Evolutionary conservation across 2,329 filamentous ascomycete genomes (phyloP).

Genomic region (Neonectria ditissima): DNA sequence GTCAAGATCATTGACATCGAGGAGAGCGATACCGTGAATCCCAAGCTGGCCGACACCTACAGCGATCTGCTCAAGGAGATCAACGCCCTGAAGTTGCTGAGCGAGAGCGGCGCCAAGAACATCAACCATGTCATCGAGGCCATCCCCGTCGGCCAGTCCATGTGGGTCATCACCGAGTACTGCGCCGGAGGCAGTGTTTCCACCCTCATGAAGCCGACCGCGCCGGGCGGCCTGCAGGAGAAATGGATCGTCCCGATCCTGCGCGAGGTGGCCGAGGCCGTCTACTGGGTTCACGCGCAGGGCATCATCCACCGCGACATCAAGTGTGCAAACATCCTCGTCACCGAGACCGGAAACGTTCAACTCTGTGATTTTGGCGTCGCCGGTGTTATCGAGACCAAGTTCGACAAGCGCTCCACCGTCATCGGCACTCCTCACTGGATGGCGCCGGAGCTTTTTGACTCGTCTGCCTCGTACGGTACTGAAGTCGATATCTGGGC

Average conservation of each 20-base stretch:
- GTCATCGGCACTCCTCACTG: constrained; percentile 87
- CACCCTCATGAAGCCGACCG: constrained; percentile 76
- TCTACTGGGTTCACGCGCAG: constrained; percentile 75
- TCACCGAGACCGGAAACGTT: constrained; percentile 80
- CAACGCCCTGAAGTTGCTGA: constrained; percentile 76
- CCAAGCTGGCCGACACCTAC: constrained; percentile 74
- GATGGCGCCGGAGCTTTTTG: constrained; percentile 86
- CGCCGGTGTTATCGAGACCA: constrained; percentile 80
- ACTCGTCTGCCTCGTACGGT: constrained; percentile 72
- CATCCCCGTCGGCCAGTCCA: constrained; percentile 79
- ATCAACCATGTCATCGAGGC: constrained; percentile 87
- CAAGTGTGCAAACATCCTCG: constrained; percentile 83
- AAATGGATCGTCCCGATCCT: constrained; percentile 77
- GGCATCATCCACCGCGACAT: constrained; percentile 79
- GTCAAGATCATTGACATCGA: constrained; percentile 90
- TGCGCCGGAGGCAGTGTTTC: constrained; percentile 86
- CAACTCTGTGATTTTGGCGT: constrained; percentile 90
- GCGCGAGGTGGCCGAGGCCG: constrained; percentile 73
- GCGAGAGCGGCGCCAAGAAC: constrained; percentile 79
- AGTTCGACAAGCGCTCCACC: constrained; percentile 81
- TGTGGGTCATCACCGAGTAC: constrained; percentile 92
- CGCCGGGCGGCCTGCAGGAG: constrained; percentile 73
- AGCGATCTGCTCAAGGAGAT: constrained; percentile 78
- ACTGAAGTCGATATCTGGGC: constrained; percentile 87
- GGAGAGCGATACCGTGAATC: constrained; percentile 76